Conservation (phyloP, 225 moss, liverwort and hornwort genomes). For the Antitrichia curtipendula region DNA sequence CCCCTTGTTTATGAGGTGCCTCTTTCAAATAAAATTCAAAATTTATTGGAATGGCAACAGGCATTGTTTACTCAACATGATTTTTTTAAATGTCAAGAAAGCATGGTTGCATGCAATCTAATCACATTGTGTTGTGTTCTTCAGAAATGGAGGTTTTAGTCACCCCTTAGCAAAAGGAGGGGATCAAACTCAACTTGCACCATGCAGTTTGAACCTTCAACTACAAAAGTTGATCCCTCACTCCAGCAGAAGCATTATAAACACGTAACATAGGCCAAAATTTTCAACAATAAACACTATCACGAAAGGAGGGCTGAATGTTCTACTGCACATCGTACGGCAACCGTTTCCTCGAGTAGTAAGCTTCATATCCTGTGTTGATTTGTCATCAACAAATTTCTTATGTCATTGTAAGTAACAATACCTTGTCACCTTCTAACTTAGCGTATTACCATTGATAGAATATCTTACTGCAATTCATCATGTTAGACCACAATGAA, state of each 20-base stretch:
- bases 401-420: no score
- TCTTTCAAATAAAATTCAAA: no score
- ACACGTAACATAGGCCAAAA: not conserved
- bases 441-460: not conserved
- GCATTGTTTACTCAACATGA: not conserved
- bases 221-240: not conserved
- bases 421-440: no score
- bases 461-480: not conserved
- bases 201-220: not conserved
- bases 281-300: not conserved
- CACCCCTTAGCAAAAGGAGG: not conserved
- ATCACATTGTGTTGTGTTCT: not conserved
- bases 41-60: no score
- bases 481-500: not conserved
- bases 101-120: not conserved
- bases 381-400: no score
- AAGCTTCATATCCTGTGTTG: no score
- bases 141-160: not conserved
- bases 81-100: not conserved
- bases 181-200: not conserved
- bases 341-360: no score
- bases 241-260: no score
- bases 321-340: no score
- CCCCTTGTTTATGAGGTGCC: fast-evolving
- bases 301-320: fast-evolving